phyloP scores from a whole-genome alignment of 148 eudicot genomes.

The Salicornia ramosissima region DNA sequence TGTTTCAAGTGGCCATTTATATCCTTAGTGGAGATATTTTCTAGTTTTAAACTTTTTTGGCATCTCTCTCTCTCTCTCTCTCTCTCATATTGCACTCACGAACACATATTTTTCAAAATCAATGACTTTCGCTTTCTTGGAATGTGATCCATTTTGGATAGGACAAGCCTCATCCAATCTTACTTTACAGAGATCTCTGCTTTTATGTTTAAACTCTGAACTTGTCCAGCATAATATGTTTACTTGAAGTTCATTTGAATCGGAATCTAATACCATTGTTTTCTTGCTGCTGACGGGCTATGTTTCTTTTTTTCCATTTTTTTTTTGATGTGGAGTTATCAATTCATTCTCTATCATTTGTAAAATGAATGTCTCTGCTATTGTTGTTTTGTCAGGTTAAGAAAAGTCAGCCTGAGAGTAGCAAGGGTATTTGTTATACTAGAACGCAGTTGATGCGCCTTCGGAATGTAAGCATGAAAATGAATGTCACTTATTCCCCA shows the following conservation, averaged over 20 bases:
- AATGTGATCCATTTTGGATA: not conserved
- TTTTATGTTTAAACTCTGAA: not conserved
- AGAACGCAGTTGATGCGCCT: conserved; percentile 23
- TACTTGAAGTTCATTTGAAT: too few species aligned
- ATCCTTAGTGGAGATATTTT: too few species aligned
- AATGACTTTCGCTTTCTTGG: not conserved
- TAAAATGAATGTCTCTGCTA: not conserved
- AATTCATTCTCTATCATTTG: not conserved
- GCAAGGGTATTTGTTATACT: conserved; percentile 18
- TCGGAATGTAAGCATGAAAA: conserved; percentile 6
- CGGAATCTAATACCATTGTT: too few species aligned
- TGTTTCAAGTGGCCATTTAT: too few species aligned
- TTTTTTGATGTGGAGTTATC: not conserved
- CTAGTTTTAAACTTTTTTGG: not conserved
- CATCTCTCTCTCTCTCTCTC: not conserved
- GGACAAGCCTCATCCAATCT: not conserved
- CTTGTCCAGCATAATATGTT: not conserved
- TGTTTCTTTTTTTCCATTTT: not conserved
- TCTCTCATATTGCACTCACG: too few species aligned
- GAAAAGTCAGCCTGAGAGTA: conserved; percentile 4
- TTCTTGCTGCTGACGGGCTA: too few species aligned
- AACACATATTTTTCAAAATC: not conserved
- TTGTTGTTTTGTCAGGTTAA: conserved; percentile 11
- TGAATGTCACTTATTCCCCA: not conserved
- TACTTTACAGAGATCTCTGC: not conserved